Evolutionary conservation across 257 asterid genomes (phyloP).

Genomic region (Rauvolfia tetraphylla): DNA sequence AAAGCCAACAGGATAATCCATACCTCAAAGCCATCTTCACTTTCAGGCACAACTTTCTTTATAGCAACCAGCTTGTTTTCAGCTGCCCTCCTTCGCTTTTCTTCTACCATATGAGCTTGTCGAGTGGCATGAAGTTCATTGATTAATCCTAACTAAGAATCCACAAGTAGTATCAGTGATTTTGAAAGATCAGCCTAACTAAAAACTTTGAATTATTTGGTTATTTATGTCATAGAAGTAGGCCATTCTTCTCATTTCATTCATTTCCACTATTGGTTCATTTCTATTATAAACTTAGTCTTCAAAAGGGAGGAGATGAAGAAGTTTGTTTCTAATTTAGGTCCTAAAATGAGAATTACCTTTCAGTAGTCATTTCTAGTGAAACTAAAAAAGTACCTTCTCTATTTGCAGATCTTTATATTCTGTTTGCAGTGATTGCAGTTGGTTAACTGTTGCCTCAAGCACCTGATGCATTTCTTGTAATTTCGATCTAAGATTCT

Average conservation of each 20-base stretch:
- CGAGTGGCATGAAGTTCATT: slow-evolving; percentile 50
- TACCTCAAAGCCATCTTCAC: slow-evolving; percentile 89
- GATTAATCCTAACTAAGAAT: slow-evolving; percentile 42
- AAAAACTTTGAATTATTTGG: background rate
- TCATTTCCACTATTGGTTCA: background rate
- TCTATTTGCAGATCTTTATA: slow-evolving; percentile 50
- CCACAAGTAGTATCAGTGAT: slow-evolving; percentile 14
- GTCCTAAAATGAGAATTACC: background rate
- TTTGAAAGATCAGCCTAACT: slow-evolving; percentile 15
- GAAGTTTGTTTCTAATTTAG: background rate
- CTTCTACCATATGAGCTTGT: slow-evolving; percentile 59
- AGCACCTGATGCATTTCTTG: slow-evolving; percentile 57
- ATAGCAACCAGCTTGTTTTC: slow-evolving; percentile 61
- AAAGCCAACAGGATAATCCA: slow-evolving; percentile 17
- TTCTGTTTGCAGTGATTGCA: slow-evolving; percentile 44
- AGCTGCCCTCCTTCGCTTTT: slow-evolving; percentile 64
- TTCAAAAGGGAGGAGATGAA: background rate
- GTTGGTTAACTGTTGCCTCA: slow-evolving; percentile 47
- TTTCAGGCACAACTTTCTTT: slow-evolving; percentile 65
- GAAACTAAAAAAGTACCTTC: slow-evolving; percentile 44
- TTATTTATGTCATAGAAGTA: background rate
- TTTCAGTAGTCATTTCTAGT: background rate
- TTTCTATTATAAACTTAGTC: background rate
- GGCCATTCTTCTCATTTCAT: background rate
- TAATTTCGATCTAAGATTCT: slow-evolving; percentile 48